These are phyloP conservation scores for Stephanodiscus triporus DNA, from an alignment of 108 stramenopile species.

Conservation along the genomic window DNA sequence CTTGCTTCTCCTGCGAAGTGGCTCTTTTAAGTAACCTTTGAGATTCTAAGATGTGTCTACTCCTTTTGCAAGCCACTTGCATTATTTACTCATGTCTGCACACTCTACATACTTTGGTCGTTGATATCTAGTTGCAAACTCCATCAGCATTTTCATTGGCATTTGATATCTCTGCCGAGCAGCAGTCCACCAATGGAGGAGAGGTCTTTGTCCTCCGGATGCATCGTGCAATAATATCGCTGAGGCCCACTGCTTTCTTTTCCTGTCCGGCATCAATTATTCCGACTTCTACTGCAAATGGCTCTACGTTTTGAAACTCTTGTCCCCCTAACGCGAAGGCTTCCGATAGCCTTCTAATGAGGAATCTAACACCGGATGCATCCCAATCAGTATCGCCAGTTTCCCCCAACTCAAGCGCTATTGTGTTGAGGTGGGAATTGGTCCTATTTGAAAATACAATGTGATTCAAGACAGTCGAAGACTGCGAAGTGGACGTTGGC, in stretches of 20 bases:
- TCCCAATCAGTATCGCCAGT: neutral
- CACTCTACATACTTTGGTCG: neutral
- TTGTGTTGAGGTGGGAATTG: neutral
- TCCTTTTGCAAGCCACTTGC: too few relatives aligned
- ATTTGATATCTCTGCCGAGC: neutral
- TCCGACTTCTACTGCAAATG: neutral
- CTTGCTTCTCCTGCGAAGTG: too few relatives aligned
- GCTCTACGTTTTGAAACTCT: slow-evolving; percentile 1
- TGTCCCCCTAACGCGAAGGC: slow-evolving; percentile 2
- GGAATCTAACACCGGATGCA: neutral
- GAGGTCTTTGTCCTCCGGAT: neutral
- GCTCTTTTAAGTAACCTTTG: too few relatives aligned
- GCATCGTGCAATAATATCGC: neutral
- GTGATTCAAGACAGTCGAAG: neutral
- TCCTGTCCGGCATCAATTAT: neutral
- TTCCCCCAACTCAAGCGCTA: neutral
- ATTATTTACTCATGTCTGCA: neutral
- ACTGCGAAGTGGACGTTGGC: slow-evolving; percentile 12
- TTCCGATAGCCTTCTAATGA: neutral
- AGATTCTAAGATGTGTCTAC: too few relatives aligned
- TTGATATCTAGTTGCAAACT: neutral
- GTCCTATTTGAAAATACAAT: neutral
- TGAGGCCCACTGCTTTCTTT: neutral
- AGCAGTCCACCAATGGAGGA: too few relatives aligned
- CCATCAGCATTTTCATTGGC: neutral